Percentiles rank a stretch among this genome's conserved stretches.
phyloP scores from a whole-genome alignment of 2,329 filamentous ascomycete species.

The Aspergillus aculeatinus region DNA sequence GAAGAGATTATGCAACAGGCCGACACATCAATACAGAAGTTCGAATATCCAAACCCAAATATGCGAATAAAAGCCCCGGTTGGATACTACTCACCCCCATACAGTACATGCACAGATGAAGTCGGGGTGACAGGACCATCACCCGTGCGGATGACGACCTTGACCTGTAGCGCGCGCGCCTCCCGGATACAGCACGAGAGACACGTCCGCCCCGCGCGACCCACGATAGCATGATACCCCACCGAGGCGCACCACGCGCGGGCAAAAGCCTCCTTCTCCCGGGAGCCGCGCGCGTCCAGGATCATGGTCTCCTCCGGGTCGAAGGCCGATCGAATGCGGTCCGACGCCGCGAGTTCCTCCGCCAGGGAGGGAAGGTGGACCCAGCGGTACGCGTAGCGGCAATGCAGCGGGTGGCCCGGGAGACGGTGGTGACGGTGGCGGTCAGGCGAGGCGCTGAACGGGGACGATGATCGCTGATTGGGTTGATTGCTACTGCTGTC shows the following conservation, averaged over 20 bases:
- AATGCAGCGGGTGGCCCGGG: conserved; percentile 41
- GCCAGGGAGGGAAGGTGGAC: conserved; percentile 29
- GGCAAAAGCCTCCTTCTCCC: conserved; percentile 41
- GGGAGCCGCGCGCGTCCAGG: conserved; percentile 36
- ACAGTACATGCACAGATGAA: conserved; percentile 3
- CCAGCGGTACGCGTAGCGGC: conserved; percentile 33
- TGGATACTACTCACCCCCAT: not conserved
- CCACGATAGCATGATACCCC: conserved; percentile 43
- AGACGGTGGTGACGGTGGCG: conserved; percentile 27
- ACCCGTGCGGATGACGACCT: conserved; percentile 41
- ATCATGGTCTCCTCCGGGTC: conserved; percentile 29
- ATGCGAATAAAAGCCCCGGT: too few species aligned
- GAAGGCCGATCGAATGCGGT: conserved; percentile 2
- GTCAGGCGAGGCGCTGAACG: conserved; percentile 8
- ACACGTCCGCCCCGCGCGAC: conserved; percentile 40
- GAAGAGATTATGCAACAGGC: not conserved
- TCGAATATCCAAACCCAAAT: too few species aligned
- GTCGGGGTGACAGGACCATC: conserved; percentile 12
- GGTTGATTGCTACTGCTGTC: not conserved
- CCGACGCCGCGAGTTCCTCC: conserved; percentile 12
- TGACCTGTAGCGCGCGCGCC: conserved; percentile 41
- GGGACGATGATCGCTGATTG: not conserved
- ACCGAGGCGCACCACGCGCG: conserved; percentile 47
- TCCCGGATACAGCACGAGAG: conserved; percentile 45
- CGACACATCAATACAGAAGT: not conserved